Base-by-base conservation (phyloP, 768 basidiomycete genomes). In the Gelatoporia subvermispora region DNA sequence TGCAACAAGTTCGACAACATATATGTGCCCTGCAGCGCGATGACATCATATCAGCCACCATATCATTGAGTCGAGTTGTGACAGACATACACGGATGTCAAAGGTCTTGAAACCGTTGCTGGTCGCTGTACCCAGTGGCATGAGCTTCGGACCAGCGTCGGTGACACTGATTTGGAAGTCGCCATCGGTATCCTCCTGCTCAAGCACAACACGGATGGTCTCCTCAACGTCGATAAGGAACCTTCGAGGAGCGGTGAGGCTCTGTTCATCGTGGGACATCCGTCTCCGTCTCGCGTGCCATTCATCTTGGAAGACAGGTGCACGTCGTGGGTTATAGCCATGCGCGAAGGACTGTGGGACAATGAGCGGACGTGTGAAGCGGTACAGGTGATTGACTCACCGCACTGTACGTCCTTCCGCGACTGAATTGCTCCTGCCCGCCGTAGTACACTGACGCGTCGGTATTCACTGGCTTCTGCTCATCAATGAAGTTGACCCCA, bases 1-100 rank as follows among this genome's bases (percentile, higher is more conserved):
- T 99, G 95, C n/a, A 99, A 77, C 21, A 99, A 80, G 68, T 97
- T 98, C 11, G 95, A 97, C 40, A 99, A 75, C 95, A 97, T 98
- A 69, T 98, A 99, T n/a, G 88, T 97, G 36, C 96, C 95, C 87
- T 94, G 62, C 15, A 59, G 45, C 51, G 13, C 13, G 35, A 22
- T 24, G 15, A 23, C 25, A 18, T 41, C 24, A 48, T 35, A 10
- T 39, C 48, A 48, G 45, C n/a, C 36, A 34, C 36, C 34, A 39
- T 50, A 28, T 45, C 49, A 43, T 41, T 39, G 13, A 53, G 21
- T 43, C 44, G 22, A 53, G 45, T 56, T 49, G 43, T 53, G 48
- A 50, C 17, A 47, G 16, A 65, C 79, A 55, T 65, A 92, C 89
- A 39, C 95, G 78, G 53, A 98, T 92, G 68, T 99, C 95, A 65